Evolutionary conservation across 108 stramenopile species (phyloP).

Genomic region (Mediolabrus comicus): DNA sequence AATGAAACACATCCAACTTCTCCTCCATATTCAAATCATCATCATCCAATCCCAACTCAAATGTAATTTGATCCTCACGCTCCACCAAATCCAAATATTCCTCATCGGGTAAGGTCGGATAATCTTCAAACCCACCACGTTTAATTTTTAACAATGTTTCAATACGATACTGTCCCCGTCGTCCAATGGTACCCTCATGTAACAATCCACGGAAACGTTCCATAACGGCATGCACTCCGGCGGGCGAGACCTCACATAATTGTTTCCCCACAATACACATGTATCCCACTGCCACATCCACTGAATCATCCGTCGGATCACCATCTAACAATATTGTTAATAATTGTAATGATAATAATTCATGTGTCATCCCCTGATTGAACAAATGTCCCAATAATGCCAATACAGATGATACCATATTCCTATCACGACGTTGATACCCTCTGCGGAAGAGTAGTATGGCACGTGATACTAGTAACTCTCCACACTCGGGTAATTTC

Average conservation of each 20-base stretch:
- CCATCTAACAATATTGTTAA: constrained; percentile 93
- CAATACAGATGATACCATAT: constrained; percentile 79
- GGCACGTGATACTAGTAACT: constrained; percentile 84
- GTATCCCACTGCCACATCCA: constrained; percentile 95
- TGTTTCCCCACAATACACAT: constrained; percentile 86
- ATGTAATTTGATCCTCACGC: constrained; percentile 96
- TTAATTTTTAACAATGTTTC: constrained; percentile 87
- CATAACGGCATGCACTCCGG: constrained; percentile 94
- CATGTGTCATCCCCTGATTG: constrained; percentile 96
- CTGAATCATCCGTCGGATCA: constrained; percentile 94
- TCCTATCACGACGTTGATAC: constrained; percentile 89
- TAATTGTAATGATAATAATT: constrained; percentile 94
- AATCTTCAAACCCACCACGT: constrained; percentile 85
- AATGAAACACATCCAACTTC: constrained; percentile 78
- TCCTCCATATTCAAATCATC: constrained; percentile 88
- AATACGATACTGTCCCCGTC: constrained; percentile 93
- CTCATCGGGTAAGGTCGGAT: constrained; percentile 69
- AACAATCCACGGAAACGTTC: constrained; percentile 94
- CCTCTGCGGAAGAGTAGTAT: constrained; percentile 87
- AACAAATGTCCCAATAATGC: constrained; percentile 95
- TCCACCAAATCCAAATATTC: constrained; percentile 97
- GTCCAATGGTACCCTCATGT: constrained; percentile 86
- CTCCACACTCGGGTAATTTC: constrained; percentile 96
- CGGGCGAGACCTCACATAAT: constrained; percentile 83
- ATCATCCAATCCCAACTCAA: constrained; percentile 94